Base-by-base conservation (phyloP, 2,329 filamentous ascomycete genomes). In the Fusarium sp. region DNA sequence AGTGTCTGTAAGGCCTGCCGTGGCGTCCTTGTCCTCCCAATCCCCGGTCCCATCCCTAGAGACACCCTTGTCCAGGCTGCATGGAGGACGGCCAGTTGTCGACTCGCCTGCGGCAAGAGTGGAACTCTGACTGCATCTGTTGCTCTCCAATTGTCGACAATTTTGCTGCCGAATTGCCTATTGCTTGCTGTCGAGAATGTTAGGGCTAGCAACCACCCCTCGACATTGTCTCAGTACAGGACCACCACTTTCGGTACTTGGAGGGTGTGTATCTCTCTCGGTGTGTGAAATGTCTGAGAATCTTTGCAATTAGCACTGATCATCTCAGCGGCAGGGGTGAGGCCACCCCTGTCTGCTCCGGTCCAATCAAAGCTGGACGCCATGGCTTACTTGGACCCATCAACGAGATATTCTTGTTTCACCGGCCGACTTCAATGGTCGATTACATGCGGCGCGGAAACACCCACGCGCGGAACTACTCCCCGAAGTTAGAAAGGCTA, bases 341-440 rank as follows among this genome's bases (percentile, higher is more conserved):
- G 9, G 16, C 23, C 52, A 56, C 37, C 66, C 66, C 53, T 65
- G 54, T 71, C 44, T 30, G 16, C 9, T 7, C 4, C n/a, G 2
- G 7, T 7, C 68, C 68, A 68, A 65, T 68, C 36, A 65, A 10
- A 16, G 12, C 4, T 6, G n/a, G 23, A 16, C 18, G 0, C 3
- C 50, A 30, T 40, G 55, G 30, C 13, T 27, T 28, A 9, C n/a
- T 12, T 31, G 43, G 55, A 61, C 46, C 68, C 68, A 70, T 44
- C 59, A 23, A 55, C 30, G 39, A 43, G 48, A 55, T 60, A 27
- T 68, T 56, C 64, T 65, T 54, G 11, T 10, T 57, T 71, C 64
- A 41, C 68, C 68, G 68, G 64, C 58, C 31, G n/a, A 65, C 44
- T 7, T 70, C 39, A 60, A 43, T 65, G 65, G 58, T 51, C 59